These are phyloP conservation scores for Saccharomyces pastorianus DNA, from an alignment of 1,139 yeast genomes.

Conservation along the genomic window DNA sequence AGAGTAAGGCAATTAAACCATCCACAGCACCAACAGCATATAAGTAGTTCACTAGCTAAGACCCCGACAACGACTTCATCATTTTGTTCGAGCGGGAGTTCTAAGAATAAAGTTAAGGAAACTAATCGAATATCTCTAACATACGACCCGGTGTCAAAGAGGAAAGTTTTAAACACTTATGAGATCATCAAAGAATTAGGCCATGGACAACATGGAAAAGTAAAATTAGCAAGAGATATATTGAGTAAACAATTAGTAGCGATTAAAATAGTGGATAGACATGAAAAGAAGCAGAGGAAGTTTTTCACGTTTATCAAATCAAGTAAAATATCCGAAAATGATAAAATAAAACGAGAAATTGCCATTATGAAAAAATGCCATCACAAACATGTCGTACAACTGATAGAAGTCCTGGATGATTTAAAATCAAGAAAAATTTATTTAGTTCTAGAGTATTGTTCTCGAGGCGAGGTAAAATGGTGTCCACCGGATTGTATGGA, in stretches of 20 bases:
- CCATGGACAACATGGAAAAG: constrained; percentile 95
- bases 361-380: constrained; percentile 93
- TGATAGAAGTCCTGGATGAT: constrained; percentile 89
- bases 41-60: not conserved
- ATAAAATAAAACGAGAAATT: constrained; percentile 77
- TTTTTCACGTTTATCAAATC: constrained; percentile 19
- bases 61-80: not conserved
- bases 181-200: constrained; percentile 87
- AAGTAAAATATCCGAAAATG: constrained; percentile 25
- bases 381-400: constrained; percentile 82
- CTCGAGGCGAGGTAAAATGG: constrained; percentile 92
- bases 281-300: constrained; percentile 34
- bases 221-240: constrained; percentile 76
- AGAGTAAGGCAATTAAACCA: constrained; percentile 34
- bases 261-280: constrained; percentile 82
- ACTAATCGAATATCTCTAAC: constrained; percentile 75
- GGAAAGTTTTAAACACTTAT: constrained; percentile 81
- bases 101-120: constrained; percentile 54
- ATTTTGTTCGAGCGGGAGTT: not conserved
- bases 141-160: constrained; percentile 79
- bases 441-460: constrained; percentile 82
- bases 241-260: constrained; percentile 72
- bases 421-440: constrained; percentile 75
- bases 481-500: constrained; percentile 30
- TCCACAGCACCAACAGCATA: constrained; percentile 34